Percentiles rank a stretch among this genome's conserved stretches.
Evolutionary conservation across 495 filamentous ascomycete genomes (phyloP).

Genomic region (Polyplosphaeria fusca): DNA sequence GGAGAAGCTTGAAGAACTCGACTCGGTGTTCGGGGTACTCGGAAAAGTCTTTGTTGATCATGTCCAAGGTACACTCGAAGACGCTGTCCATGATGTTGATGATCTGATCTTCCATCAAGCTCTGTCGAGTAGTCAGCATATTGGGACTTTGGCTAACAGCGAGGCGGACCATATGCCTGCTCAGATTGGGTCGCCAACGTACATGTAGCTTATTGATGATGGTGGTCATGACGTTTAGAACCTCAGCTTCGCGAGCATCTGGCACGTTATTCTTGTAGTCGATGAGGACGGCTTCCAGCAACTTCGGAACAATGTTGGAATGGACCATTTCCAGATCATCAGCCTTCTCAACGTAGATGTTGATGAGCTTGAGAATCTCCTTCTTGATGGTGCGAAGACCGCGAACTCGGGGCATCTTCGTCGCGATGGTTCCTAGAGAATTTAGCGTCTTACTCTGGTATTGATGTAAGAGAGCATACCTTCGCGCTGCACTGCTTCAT

Average conservation of each 20-base stretch:
- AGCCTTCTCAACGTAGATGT: slow-evolving; percentile 95
- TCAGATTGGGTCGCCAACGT: slow-evolving; percentile 54
- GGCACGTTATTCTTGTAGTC: slow-evolving; percentile 98
- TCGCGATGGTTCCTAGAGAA: slow-evolving; percentile 77
- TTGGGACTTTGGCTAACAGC: not conserved
- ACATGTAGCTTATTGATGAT: slow-evolving; percentile 95
- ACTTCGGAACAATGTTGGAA: slow-evolving; percentile 87
- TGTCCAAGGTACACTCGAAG: slow-evolving; percentile 96
- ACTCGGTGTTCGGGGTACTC: slow-evolving; percentile 98
- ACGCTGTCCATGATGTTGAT: slow-evolving; percentile 97
- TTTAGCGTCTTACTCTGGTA: not conserved
- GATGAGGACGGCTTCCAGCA: slow-evolving; percentile 90
- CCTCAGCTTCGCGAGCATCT: slow-evolving; percentile 93
- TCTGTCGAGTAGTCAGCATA: slow-evolving; percentile 51
- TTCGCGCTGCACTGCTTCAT: slow-evolving; percentile 79
- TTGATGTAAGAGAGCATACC: slow-evolving; percentile 52
- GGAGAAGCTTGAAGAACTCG: slow-evolving; percentile 94
- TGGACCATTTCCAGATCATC: slow-evolving; percentile 93
- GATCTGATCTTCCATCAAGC: slow-evolving; percentile 96
- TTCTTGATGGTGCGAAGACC: slow-evolving; percentile 98
- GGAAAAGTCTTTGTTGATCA: slow-evolving; percentile 99
- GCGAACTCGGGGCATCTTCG: slow-evolving; percentile 93
- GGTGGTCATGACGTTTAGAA: slow-evolving; percentile 94
- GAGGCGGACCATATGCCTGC: slow-evolving; percentile 43
- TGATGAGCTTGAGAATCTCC: slow-evolving; percentile 97